These are phyloP conservation scores for Colletotrichum sp. DNA, from an alignment of 2,329 filamentous ascomycete species.

Conservation along the genomic window DNA sequence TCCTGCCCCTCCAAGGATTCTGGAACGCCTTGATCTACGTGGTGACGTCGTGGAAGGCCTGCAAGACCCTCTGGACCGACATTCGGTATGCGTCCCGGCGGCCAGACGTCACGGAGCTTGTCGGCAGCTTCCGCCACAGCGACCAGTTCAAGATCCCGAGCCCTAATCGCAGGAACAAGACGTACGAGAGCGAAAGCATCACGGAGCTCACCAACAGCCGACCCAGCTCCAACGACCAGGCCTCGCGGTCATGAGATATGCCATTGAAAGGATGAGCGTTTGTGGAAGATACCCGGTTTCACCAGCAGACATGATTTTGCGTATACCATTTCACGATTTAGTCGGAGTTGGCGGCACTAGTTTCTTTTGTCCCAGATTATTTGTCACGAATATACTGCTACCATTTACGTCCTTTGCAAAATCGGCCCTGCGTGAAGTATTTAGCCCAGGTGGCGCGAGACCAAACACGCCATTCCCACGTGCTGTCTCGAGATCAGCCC, in stretches of 20 bases:
- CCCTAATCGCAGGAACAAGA: conserved; percentile 30
- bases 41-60: conserved; percentile 70
- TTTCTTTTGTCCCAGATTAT: neutral
- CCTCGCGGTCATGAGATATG: neutral
- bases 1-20: conserved; percentile 82
- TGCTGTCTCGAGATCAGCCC: neutral
- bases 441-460: neutral
- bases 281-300: conserved; percentile 7
- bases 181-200: conserved; percentile 56
- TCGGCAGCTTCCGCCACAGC: conserved; percentile 28
- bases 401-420: neutral
- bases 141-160: conserved; percentile 36
- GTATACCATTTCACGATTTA: neutral
- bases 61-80: conserved; percentile 52
- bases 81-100: conserved; percentile 31
- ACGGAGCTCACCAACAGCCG: conserved; percentile 51
- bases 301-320: neutral
- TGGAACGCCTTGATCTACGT: conserved; percentile 85
- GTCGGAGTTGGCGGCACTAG: neutral
- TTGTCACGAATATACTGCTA: neutral
- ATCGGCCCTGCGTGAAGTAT: neutral
- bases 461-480: neutral
- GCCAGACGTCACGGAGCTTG: conserved; percentile 39
- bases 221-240: conserved; percentile 38
- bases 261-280: neutral